Conservation (phyloP, 1,284 basidiomycete genomes). For the Irpex sp. region DNA sequence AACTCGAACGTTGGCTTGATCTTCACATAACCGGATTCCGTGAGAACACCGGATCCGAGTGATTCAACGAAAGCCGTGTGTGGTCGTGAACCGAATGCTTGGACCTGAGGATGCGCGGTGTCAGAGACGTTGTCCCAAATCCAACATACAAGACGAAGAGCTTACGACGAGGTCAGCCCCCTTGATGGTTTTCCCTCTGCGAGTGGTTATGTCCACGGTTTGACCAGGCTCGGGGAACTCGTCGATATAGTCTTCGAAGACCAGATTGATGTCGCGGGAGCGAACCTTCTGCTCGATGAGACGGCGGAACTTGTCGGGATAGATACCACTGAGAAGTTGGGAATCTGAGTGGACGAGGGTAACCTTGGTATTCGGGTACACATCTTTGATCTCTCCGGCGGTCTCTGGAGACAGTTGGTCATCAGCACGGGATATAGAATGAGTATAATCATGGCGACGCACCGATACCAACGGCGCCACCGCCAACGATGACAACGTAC, state of each 20-base stretch:
- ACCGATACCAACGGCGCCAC: slow-evolving; percentile 64
- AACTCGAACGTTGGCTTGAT: slow-evolving; percentile 53
- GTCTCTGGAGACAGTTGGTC: slow-evolving; percentile 36
- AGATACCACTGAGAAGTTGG: slow-evolving; percentile 52
- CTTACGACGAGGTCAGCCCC: slow-evolving; percentile 58
- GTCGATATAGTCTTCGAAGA: slow-evolving; percentile 56
- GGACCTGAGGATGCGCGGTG: slow-evolving; percentile 33
- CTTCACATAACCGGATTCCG: slow-evolving; percentile 39
- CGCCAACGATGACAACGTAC: slow-evolving; percentile 55
- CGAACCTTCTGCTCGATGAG: slow-evolving; percentile 38
- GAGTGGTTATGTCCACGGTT: slow-evolving; percentile 40
- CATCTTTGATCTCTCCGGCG: slow-evolving; percentile 55
- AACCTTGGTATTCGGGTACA: slow-evolving; percentile 51
- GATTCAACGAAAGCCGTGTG: slow-evolving; percentile 48
- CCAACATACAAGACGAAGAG: not conserved
- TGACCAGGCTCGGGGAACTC: slow-evolving; percentile 28
- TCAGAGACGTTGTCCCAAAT: not conserved
- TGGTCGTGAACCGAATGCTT: slow-evolving; percentile 44
- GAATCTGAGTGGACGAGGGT: slow-evolving; percentile 59
- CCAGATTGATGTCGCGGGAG: slow-evolving; percentile 44
- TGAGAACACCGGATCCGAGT: slow-evolving; percentile 40
- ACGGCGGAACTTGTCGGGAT: slow-evolving; percentile 55
- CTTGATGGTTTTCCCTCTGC: slow-evolving; percentile 44
- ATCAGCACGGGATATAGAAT: not conserved
- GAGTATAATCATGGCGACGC: slow-evolving; percentile 13